phyloP scores from a whole-genome alignment of 345 rosid species.

The Camelina laxa region DNA sequence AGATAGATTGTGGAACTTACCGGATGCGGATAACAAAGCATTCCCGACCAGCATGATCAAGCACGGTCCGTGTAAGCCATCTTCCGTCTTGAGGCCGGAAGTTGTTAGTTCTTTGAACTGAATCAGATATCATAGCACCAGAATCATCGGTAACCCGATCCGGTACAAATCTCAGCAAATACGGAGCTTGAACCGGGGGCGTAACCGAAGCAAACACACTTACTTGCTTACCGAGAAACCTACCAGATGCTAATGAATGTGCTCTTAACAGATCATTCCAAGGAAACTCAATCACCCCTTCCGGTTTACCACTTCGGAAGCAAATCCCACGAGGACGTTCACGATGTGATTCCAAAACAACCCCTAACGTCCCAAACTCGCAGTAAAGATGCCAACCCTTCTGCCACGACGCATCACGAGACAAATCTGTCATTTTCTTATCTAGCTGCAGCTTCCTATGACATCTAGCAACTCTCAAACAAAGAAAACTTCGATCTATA shows the following conservation, averaged over 20 bases:
- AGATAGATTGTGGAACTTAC: constrained; percentile 41
- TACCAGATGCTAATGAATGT: constrained; percentile 59
- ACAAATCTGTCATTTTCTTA: constrained; percentile 47
- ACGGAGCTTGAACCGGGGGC: constrained; percentile 87
- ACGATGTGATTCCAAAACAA: constrained; percentile 56
- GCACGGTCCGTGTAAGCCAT: constrained; percentile 92
- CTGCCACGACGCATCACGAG: constrained; percentile 58
- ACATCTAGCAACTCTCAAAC: constrained; percentile 62
- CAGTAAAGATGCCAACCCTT: constrained; percentile 74
- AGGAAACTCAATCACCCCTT: constrained; percentile 48
- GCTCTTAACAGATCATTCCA: constrained; percentile 88
- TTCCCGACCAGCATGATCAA: constrained; percentile 88
- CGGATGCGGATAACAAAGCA: constrained; percentile 80
- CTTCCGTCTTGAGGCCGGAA: constrained; percentile 88
- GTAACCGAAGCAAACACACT: constrained; percentile 70
- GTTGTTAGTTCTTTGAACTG: constrained; percentile 64
- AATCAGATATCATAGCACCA: constrained; percentile 92
- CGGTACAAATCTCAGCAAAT: constrained; percentile 84
- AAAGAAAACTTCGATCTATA: constrained; percentile 49
- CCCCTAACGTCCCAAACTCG: constrained; percentile 81
- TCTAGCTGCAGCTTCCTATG: constrained; percentile 76
- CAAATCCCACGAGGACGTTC: constrained; percentile 49
- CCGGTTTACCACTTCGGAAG: constrained; percentile 52
- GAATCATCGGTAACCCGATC: constrained; percentile 92
- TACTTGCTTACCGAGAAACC: constrained; percentile 51